Conservation (phyloP, 441 rosid species). For the Francoa sonchifolia region DNA sequence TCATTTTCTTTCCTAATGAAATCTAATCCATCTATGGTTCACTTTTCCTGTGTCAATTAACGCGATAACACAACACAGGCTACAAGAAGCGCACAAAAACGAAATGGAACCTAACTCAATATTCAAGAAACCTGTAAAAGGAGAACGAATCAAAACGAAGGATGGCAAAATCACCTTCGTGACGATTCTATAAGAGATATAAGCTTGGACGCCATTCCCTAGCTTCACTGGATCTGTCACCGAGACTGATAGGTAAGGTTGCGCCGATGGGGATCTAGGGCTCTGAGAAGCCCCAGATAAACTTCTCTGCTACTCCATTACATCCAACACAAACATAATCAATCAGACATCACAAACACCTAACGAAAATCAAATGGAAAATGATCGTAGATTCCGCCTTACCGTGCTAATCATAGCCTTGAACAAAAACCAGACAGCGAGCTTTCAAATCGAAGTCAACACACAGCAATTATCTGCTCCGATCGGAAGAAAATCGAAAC, state of each 20-base stretch:
- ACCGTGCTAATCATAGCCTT: slow-evolving; percentile 22
- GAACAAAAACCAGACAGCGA: too few species aligned
- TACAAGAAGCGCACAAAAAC: too few species aligned
- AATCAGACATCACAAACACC: too few species aligned
- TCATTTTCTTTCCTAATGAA: too few species aligned
- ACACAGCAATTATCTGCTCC: too few species aligned
- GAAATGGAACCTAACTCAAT: neutral
- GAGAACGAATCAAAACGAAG: too few species aligned
- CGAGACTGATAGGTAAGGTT: slow-evolving; percentile 57
- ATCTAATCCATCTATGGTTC: too few species aligned
- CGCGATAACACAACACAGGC: too few species aligned
- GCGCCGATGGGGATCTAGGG: slow-evolving; percentile 82
- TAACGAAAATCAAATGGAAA: too few species aligned
- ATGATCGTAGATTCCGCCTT: slow-evolving; percentile 25
- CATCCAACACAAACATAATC: neutral
- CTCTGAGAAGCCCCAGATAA: slow-evolving; percentile 50
- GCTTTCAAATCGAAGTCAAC: too few species aligned
- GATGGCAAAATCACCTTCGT: slow-evolving; percentile 68
- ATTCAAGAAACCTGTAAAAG: neutral
- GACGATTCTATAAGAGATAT: slow-evolving; percentile 84
- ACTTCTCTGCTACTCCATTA: slow-evolving; percentile 48
- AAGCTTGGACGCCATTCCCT: slow-evolving; percentile 93
- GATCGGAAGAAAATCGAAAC: too few species aligned
- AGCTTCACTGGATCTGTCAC: slow-evolving; percentile 94
- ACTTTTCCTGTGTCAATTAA: too few species aligned